These are phyloP conservation scores for Magnusiomyces suaveolens DNA, from an alignment of 1,139 yeast species.

Conservation along the genomic window DNA sequence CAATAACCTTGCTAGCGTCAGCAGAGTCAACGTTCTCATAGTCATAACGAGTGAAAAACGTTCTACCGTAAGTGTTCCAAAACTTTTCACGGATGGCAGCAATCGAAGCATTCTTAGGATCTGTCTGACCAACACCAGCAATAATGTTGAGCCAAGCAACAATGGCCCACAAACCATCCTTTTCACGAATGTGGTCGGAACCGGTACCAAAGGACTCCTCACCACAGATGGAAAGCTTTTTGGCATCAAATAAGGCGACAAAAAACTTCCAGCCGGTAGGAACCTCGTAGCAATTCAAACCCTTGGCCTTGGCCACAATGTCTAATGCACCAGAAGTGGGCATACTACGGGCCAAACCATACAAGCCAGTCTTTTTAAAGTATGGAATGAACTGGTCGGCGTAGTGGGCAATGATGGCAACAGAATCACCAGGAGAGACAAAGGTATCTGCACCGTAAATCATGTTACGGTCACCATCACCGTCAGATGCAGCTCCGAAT, in stretches of 20 bases:
- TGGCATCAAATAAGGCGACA: constrained; percentile 88
- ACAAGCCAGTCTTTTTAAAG: constrained; percentile 73
- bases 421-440: constrained; percentile 97
- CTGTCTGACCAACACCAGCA: constrained; percentile 58
- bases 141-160: constrained; percentile 94
- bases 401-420: constrained; percentile 93
- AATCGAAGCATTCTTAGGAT: constrained; percentile 51
- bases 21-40: constrained; percentile 72
- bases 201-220: constrained; percentile 98
- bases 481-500: constrained; percentile 97
- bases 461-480: constrained; percentile 99
- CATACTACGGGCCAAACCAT: constrained; percentile 96
- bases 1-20: constrained; percentile 65
- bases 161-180: constrained; percentile 97
- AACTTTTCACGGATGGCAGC: constrained; percentile 72
- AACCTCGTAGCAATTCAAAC: constrained; percentile 76
- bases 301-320: constrained; percentile 72
- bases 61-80: constrained; percentile 91
- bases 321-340: constrained; percentile 95
- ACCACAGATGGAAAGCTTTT: constrained; percentile 91
- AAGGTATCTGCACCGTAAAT: constrained; percentile 92
- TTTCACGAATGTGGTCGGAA: constrained; percentile 92
- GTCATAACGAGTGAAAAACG: constrained; percentile 95
- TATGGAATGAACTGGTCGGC: constrained; percentile 74
- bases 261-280: constrained; percentile 99